Base-by-base conservation (phyloP, 2,329 filamentous ascomycete genomes). In the Claviceps pusilla region DNA sequence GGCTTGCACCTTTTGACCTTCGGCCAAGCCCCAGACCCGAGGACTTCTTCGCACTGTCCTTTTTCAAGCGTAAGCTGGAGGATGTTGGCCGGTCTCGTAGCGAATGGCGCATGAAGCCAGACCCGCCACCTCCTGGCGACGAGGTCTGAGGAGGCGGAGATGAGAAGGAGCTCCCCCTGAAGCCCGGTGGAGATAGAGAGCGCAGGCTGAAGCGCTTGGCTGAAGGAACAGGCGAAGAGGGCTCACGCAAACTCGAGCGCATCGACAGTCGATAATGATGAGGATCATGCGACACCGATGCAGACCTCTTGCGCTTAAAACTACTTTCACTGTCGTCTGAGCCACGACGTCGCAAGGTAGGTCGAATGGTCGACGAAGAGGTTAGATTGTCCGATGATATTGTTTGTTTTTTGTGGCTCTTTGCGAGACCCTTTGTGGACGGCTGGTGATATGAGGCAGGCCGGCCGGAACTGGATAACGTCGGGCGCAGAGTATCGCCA, bases 251-350 rank as follows among this genome's bases (percentile, higher is more conserved):
- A 46, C 59, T 61, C 33, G 61, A 58, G 56, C 89, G 78, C 86
- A 95, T 87, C 1, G 86, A 88, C 52, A 75, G 77, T 55, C 83
- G 83, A 74, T 95, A 87, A 1, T 73, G 76, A 53, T 81, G 77
- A 0, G 75, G 74, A 47, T 74, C 68, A 45, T 69, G n/a, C 10
- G 35, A 53, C 7, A 37, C 68, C 6, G 67, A 64, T 52, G 71
- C 65, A 42, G 76, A 70, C 57, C 78, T 77, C 47, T 73, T 69
- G 33, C 87, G 83, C 63, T 80, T 85, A 71, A 95, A 95, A 65
- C 88, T 95, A 69, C 87, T 95, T 48, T 87, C 83, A 62, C 84
- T 88, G 33, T 78, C 83, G 59, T 82, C 80, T 0, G 83, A 86
- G 19, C 71, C 74, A 10, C 72, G 76, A 2, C 83, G 76, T 55